Conservation (phyloP, 2,329 filamentous ascomycete species). For the Fusarium nurragi region DNA sequence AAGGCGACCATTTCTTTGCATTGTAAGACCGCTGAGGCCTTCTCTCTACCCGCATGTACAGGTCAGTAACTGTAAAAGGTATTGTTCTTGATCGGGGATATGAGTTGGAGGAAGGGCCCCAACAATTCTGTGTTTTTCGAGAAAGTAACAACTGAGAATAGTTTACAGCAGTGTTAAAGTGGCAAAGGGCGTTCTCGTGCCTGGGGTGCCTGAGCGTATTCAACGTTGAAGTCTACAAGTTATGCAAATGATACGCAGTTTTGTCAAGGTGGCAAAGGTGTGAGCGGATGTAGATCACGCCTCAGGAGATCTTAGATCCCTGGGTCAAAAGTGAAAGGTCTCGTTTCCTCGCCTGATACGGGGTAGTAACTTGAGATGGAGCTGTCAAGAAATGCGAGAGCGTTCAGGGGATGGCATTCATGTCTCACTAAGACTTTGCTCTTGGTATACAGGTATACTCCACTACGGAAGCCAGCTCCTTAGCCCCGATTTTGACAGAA, state of each 20-base stretch:
- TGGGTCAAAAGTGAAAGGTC: background rate
- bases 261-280: background rate
- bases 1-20: background rate
- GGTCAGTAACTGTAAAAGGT: background rate
- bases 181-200: background rate
- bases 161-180: too few relatives aligned
- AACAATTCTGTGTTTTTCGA: too few relatives aligned
- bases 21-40: too few relatives aligned
- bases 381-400: background rate
- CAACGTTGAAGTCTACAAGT: background rate
- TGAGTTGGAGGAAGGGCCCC: too few relatives aligned
- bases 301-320: background rate
- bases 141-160: too few relatives aligned
- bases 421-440: constrained; percentile 1
- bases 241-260: background rate
- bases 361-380: background rate
- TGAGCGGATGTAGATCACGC: background rate
- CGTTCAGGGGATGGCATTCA: too few relatives aligned
- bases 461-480: constrained; percentile 2
- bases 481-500: constrained; percentile 13
- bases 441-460: background rate
- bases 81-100: background rate
- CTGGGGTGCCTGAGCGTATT: background rate
- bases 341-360: background rate
- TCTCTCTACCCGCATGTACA: too few relatives aligned